Evolutionary conservation across 176 grass and related monocot genomes (phyloP).

Genomic region (Zizania latifolia): DNA sequence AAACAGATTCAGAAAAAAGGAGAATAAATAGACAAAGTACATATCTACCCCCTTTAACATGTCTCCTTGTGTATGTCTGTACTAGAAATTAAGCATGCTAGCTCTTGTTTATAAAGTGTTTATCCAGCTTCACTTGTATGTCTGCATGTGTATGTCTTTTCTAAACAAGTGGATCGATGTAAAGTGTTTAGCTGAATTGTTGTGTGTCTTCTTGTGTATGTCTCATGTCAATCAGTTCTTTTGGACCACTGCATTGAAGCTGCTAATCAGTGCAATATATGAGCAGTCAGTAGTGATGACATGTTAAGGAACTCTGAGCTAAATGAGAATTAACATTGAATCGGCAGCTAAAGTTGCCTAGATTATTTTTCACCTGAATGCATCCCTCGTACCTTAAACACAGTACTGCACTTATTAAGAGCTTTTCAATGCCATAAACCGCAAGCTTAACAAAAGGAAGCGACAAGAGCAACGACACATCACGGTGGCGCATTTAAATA

Average conservation of each 20-base stretch:
- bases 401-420: not conserved
- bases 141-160: slow-evolving; percentile 35
- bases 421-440: not conserved
- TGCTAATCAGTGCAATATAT: slow-evolving; percentile 21
- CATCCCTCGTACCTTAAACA: not conserved
- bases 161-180: not conserved
- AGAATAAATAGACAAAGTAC: slow-evolving; percentile 3
- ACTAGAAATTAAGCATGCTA: not conserved
- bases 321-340: not conserved
- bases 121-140: slow-evolving; percentile 26
- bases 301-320: slow-evolving; percentile 12
- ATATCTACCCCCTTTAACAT: not conserved
- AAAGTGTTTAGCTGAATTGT: not conserved
- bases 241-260: slow-evolving; percentile 24
- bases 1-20: not conserved
- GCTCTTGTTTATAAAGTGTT: slow-evolving; percentile 34
- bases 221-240: slow-evolving; percentile 24
- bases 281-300: not conserved
- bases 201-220: slow-evolving; percentile 28
- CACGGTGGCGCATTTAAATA: not conserved
- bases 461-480: slow-evolving; percentile 20
- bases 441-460: slow-evolving; percentile 22
- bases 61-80: slow-evolving; percentile 28
- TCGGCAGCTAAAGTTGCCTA: slow-evolving; percentile 12
- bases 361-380: not conserved